These are phyloP conservation scores for Paramecium sexaurelia DNA, from an alignment of 73 alveolate species.

Conservation along the genomic window DNA sequence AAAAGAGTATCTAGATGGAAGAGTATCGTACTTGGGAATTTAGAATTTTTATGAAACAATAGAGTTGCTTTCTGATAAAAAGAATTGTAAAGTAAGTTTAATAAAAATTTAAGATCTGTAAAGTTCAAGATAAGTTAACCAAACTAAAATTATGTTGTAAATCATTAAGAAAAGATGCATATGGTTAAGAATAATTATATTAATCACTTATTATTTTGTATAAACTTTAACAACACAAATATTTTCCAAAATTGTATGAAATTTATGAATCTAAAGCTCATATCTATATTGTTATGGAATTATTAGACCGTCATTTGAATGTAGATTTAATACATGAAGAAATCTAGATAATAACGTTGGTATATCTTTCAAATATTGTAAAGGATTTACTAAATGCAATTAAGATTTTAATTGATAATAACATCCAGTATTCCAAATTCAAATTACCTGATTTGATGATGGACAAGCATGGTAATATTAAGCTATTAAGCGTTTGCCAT, in stretches of 20 bases:
- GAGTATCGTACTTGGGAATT: background rate
- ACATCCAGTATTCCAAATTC: background rate
- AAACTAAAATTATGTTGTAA: background rate
- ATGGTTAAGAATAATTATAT: background rate
- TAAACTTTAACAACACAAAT: background rate
- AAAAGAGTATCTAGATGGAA: background rate
- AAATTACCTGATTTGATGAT: background rate
- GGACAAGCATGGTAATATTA: background rate
- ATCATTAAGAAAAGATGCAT: background rate
- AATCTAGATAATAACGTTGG: background rate
- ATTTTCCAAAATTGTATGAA: background rate
- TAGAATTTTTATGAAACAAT: background rate
- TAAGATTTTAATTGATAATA: background rate
- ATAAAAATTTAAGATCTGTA: background rate
- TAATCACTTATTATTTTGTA: background rate
- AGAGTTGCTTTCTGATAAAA: background rate
- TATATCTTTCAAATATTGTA: background rate
- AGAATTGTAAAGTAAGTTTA: background rate
- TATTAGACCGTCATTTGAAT: background rate
- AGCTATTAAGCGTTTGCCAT: background rate
- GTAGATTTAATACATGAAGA: slow-evolving; percentile 2
- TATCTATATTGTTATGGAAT: background rate
- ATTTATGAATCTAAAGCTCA: background rate
- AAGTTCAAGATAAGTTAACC: background rate
- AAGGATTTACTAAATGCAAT: background rate